Percentiles rank a stretch among this genome's conserved stretches.
Evolutionary conservation across 352 stramenopile species (phyloP).

Genomic region (Phytopythium oedochilum): DNA sequence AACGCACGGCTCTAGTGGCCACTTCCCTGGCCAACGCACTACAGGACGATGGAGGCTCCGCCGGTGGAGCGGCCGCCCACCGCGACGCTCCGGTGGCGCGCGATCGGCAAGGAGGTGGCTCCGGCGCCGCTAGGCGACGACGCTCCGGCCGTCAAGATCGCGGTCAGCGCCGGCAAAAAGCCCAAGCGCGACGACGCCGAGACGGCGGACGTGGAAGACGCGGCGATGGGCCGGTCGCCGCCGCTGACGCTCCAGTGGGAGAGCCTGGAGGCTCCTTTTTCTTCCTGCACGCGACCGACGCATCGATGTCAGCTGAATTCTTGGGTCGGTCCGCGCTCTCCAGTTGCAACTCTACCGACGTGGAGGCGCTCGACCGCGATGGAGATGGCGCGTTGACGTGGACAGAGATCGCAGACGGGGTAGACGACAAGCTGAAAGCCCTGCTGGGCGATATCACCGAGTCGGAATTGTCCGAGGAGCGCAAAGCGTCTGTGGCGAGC

Average conservation of each 20-base stretch:
- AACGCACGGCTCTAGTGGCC: neutral
- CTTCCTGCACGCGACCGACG: too few relatives aligned
- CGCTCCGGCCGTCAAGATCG: neutral
- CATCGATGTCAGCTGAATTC: neutral
- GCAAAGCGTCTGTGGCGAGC: neutral
- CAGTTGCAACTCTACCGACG: neutral
- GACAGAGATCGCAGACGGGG: neutral
- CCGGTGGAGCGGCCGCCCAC: neutral
- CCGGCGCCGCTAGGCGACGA: neutral
- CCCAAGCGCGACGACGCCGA: neutral
- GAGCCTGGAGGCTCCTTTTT: too few relatives aligned
- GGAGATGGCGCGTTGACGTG: neutral
- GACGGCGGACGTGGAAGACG: slow-evolving; percentile 1
- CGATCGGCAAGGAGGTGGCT: slow-evolving; percentile 5
- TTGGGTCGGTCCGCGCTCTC: neutral
- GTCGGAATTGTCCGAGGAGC: neutral
- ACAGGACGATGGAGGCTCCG: neutral
- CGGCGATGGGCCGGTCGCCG: neutral
- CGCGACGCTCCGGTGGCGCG: slow-evolving; percentile 3
- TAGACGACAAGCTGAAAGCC: neutral
- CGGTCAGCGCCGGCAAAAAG: neutral
- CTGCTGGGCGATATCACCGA: neutral
- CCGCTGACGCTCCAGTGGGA: slow-evolving; percentile 3
- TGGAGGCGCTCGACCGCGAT: neutral
- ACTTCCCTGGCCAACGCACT: too few relatives aligned